phyloP scores from a whole-genome alignment of 306 rosid genomes.

The Cajanus cajan region DNA sequence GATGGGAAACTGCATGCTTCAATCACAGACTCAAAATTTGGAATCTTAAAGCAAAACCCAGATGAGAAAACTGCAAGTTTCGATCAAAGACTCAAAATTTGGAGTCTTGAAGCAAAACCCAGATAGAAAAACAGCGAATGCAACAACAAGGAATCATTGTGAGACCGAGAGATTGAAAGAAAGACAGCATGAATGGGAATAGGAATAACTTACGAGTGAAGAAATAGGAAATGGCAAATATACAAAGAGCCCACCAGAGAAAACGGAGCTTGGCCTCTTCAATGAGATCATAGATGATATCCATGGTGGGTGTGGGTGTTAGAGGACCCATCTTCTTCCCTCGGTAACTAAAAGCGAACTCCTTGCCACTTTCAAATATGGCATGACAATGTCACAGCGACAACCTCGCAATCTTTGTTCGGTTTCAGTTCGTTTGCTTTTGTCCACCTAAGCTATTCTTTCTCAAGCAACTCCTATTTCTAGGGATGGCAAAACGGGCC shows the following conservation, averaged over 20 bases:
- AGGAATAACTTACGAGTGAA: constrained; percentile 70
- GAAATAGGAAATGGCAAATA: constrained; percentile 81
- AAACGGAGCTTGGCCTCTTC: constrained; percentile 86
- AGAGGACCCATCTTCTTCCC: constrained; percentile 38
- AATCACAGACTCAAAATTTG: not conserved
- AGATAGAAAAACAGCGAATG: not conserved
- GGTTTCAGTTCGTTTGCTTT: constrained; percentile 17
- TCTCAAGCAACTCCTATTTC: not conserved
- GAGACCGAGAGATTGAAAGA: not conserved
- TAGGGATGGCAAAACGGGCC: too few relatives aligned
- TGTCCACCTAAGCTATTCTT: constrained; percentile 26
- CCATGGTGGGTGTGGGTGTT: constrained; percentile 42
- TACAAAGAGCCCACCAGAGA: constrained; percentile 91
- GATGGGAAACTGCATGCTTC: not conserved
- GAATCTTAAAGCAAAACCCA: not conserved
- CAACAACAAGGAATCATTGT: not conserved
- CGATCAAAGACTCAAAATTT: not conserved
- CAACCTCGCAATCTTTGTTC: constrained; percentile 35
- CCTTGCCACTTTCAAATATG: constrained; percentile 25
- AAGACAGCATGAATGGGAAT: not conserved
- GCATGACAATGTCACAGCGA: constrained; percentile 25
- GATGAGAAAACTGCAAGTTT: not conserved
- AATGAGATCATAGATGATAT: constrained; percentile 73
- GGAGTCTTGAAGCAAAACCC: not conserved
- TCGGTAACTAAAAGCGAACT: constrained; percentile 28